Conservation (phyloP, 495 filamentous ascomycete species). For the Penicillium subrubescens region DNA sequence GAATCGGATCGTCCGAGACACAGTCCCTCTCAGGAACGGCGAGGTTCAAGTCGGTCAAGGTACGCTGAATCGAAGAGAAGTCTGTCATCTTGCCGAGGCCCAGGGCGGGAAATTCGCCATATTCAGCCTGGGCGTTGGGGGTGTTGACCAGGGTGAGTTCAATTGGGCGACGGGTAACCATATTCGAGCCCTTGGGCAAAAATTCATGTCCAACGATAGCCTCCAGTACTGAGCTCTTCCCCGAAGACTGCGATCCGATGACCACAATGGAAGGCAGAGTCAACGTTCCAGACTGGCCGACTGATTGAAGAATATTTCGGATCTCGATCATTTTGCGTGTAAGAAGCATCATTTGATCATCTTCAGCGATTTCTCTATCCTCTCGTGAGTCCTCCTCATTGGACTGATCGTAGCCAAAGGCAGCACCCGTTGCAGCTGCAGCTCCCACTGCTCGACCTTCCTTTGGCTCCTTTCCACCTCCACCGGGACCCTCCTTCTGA, state of each 20-base stretch:
- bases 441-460: constrained; percentile 56
- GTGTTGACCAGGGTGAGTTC: constrained; percentile 97
- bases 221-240: constrained; percentile 96
- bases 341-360: constrained; percentile 99
- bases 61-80: constrained; percentile 89
- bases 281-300: constrained; percentile 86
- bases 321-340: constrained; percentile 99
- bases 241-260: constrained; percentile 96
- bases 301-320: constrained; percentile 80
- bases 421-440: constrained; percentile 65
- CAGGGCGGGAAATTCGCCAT: constrained; percentile 94
- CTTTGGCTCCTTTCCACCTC: constrained; percentile 59
- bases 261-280: constrained; percentile 96
- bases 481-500: constrained; percentile 42
- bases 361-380: constrained; percentile 68
- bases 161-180: constrained; percentile 96
- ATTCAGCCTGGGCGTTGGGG: constrained; percentile 84
- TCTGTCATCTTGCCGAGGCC: constrained; percentile 90
- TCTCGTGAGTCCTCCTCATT: constrained; percentile 69
- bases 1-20: constrained; percentile 95
- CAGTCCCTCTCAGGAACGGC: constrained; percentile 88
- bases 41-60: constrained; percentile 90
- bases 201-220: constrained; percentile 99
- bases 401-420: constrained; percentile 74
- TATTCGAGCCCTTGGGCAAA: constrained; percentile 94